phyloP scores from a whole-genome alignment of 768 basidiomycete genomes.

The Leccinum ochraceum region DNA sequence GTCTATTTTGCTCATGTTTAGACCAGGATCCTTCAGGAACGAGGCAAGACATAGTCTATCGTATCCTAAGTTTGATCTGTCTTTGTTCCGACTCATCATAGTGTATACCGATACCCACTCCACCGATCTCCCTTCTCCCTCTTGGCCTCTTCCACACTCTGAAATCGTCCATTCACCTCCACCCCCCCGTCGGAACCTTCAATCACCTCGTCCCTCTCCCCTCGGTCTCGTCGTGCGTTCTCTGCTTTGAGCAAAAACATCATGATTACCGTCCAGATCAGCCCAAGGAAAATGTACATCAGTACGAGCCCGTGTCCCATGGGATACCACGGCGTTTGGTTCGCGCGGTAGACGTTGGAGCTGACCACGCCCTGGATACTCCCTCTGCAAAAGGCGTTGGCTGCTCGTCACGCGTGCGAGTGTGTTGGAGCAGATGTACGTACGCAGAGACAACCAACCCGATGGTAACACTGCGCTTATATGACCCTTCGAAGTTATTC shows the following conservation, averaged over 20 bases:
- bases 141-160: constrained; percentile 65
- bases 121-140: constrained; percentile 69
- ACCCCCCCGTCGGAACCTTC: constrained; percentile 34
- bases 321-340: constrained; percentile 68
- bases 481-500: constrained; percentile 74
- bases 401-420: background rate
- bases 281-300: constrained; percentile 38
- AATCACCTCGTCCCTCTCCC: constrained; percentile 70
- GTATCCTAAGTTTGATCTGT: too few relatives aligned
- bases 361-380: constrained; percentile 78
- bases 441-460: constrained; percentile 70
- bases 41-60: too few relatives aligned
- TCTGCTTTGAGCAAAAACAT: constrained; percentile 51
- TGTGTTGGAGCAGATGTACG: constrained; percentile 21
- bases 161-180: constrained; percentile 58
- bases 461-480: constrained; percentile 72
- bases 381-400: constrained; percentile 44
- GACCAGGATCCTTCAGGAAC: too few relatives aligned
- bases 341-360: constrained; percentile 73
- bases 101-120: constrained; percentile 46
- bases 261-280: constrained; percentile 48
- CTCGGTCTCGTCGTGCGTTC: constrained; percentile 65
- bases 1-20: too few relatives aligned
- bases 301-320: constrained; percentile 64
- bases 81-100: too few relatives aligned